Evolutionary conservation across 2,329 filamentous ascomycete genomes (phyloP).

Genomic region (Penicillium sp.): DNA sequence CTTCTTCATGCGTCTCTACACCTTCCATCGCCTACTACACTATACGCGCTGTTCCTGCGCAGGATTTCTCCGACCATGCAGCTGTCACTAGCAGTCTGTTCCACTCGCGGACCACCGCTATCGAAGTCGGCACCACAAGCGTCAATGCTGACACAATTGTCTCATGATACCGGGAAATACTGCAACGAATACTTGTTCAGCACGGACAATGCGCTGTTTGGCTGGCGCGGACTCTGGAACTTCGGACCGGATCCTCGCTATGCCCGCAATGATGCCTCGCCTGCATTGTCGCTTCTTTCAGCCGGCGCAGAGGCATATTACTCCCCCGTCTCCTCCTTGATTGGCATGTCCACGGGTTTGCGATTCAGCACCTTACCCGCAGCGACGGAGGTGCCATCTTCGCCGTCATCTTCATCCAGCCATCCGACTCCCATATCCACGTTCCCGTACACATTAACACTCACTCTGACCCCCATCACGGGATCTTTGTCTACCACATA

Average conservation of each 20-base stretch:
- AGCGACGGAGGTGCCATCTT: constrained; percentile 39
- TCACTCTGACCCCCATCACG: constrained; percentile 92
- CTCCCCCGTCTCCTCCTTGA: constrained; percentile 88
- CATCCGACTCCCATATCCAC: constrained; percentile 54
- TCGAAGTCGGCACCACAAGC: constrained; percentile 47
- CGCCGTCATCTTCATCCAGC: constrained; percentile 23
- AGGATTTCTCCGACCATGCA: constrained; percentile 75
- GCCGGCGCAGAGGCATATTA: constrained; percentile 94
- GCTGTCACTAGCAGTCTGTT: constrained; percentile 64
- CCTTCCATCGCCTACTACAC: constrained; percentile 67
- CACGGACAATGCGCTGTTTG: constrained; percentile 85
- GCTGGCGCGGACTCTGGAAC: constrained; percentile 87
- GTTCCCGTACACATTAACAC: constrained; percentile 87
- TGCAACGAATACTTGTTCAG: constrained; percentile 87
- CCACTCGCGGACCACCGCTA: constrained; percentile 40
- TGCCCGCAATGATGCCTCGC: constrained; percentile 43
- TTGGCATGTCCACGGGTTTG: constrained; percentile 82
- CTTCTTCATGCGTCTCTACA: constrained; percentile 47
- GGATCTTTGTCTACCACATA: constrained; percentile 90
- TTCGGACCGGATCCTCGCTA: constrained; percentile 67
- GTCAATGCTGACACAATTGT: constrained; percentile 46
- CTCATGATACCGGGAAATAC: constrained; percentile 80
- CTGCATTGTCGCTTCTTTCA: constrained; percentile 75
- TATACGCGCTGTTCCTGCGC: constrained; percentile 81
- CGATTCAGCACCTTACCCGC: constrained; percentile 80